Conservation (phyloP, 257 asterid species). For the Solanum appendiculatum region DNA sequence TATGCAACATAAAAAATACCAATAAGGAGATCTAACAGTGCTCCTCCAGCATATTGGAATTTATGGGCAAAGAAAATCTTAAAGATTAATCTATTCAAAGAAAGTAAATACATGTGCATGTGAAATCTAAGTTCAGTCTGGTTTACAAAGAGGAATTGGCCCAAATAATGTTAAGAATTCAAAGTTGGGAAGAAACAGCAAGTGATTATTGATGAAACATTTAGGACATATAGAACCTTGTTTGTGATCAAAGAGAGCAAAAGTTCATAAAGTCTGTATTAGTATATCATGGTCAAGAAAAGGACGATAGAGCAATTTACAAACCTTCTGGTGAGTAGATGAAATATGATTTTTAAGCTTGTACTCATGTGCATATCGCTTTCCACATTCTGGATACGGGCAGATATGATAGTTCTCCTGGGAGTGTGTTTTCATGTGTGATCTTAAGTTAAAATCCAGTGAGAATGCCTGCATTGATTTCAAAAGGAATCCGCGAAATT, state of each 20-base stretch:
- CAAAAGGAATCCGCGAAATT: not conserved
- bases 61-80: not conserved
- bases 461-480: constrained; percentile 78
- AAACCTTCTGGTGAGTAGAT: constrained; percentile 84
- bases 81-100: not conserved
- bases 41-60: not conserved
- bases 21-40: not conserved
- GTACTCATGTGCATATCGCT: constrained; percentile 96
- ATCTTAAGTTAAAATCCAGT: constrained; percentile 88
- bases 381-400: constrained; percentile 94
- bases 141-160: not conserved
- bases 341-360: constrained; percentile 86
- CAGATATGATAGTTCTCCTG: constrained; percentile 97
- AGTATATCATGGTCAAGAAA: not conserved
- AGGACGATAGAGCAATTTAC: not conserved
- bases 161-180: not conserved
- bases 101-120: not conserved
- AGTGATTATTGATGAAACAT: not conserved
- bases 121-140: not conserved
- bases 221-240: not conserved
- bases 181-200: not conserved
- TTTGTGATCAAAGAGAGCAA: not conserved
- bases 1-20: not conserved
- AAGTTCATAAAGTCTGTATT: not conserved
- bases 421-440: constrained; percentile 98